Evolutionary conservation across 441 rosid species (phyloP), one percentile per base, ranked within the genome.

Genomic region (Mallotus repandus): DNA sequence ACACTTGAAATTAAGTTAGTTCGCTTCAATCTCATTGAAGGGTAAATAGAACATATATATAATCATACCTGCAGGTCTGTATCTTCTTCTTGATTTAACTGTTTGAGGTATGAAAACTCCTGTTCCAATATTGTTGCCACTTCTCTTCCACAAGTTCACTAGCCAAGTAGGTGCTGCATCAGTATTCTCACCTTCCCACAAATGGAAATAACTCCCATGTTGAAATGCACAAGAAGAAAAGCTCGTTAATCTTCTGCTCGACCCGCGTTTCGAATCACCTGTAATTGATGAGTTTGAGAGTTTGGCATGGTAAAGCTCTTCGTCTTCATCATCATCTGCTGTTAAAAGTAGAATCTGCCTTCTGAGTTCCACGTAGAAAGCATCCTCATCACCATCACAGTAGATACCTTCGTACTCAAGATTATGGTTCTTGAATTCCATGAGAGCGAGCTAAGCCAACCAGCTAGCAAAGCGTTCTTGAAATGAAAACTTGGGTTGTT

Each of bases 51-150:
- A 54, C 0, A 50, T 38, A 4, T n/a, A 16, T 16, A 13, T 54
- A 5, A 5, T 1, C 5, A 7, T 53, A 68, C 72, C 50, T 54
- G 35, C 77, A 7, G 77, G 67, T 46, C 72, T 63, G 9, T 59
- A 68, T 59, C 79, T 77, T 74, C 75, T 74, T 71, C 71, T 74
- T 52, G 86, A 58, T 43, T 76, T 78, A 62, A 70, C 82, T 41
- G 73, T 45, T 35, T 66, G 85, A 49, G 91, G 93, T 46, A 89
- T 87, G 77, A 87, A 89, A 35, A 89, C 93, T 2, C 91, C 93
- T 2, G 89, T 86, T 74, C 89, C 88, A 67, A 29, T 29, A 2
- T 6, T 38, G 7, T 69, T 76, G 21, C 87, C 70, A 68, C 66
- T 80, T 70, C 83, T 79, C 69, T 78, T 79, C 89, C 89, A 81